Evolutionary conservation across 202 grass and related monocot genomes (phyloP), one percentile per base, ranked within the genome.

Genomic region (Schoenoplectus triqueter): DNA sequence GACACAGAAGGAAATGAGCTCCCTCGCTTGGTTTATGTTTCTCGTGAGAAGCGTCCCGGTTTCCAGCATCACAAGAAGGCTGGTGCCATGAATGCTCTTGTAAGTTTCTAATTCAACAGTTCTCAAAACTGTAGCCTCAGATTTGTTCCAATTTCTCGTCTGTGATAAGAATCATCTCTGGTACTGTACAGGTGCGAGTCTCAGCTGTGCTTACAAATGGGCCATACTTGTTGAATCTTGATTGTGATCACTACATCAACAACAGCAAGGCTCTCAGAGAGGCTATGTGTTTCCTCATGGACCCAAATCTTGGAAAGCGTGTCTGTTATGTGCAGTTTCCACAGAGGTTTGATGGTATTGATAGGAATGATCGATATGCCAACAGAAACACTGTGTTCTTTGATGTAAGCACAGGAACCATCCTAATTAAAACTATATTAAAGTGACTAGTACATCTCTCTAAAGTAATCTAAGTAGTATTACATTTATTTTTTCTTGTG

Each of bases 201-300:
- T 92, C 93, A 86, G 93, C 93, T 89, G 93, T 95, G 60, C 90
- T 95, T 88, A 95, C 93, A 81, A 95, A 95, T 84, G 93, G 93
- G 46, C 88, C 89, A 52, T 95, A 95, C 87, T 15, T 95, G 85
- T 89, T 95, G 80, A 95, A 92, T 89, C 92, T 94, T 85, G 92
- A 94, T 69, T 94, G 92, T 90, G 92, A 94, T 90, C 92, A 94
- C 78, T 94, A 94, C 88, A 94, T 94, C 75, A 94, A 94, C 78
- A 94, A 94, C 81, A 94, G 92, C 83, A 94, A 90, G 82, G 92
- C 92, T 56, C 77, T 94, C 42, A 84, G 92, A 40, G 92, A 94
- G 84, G 90, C 92, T 85, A 94, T 94, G 92, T 94, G 92, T 85
- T 94, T 94, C 80, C 92, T 94, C 91, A 94, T 94, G 92, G 92